Evolutionary conservation across 2,329 filamentous ascomycete genomes (phyloP).

Genomic region (Thielaviopsis populi): DNA sequence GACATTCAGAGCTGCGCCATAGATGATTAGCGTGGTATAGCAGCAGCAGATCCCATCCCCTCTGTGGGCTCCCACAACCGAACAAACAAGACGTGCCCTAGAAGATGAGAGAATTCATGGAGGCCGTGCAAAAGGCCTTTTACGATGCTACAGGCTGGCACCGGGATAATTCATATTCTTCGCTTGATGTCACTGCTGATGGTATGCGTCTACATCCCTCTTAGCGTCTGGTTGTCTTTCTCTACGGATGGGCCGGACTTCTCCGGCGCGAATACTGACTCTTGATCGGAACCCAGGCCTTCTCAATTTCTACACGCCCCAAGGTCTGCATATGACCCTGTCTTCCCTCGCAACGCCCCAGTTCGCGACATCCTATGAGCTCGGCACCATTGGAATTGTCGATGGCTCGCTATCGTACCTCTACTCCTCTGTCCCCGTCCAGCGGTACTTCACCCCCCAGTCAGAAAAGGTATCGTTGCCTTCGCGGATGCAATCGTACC

Average conservation of each 20-base stretch:
- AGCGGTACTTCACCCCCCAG: slow-evolving; percentile 45
- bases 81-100: slow-evolving; percentile 17
- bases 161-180: slow-evolving; percentile 79
- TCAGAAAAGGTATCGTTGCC: slow-evolving; percentile 65
- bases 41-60: background rate
- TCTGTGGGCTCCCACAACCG: background rate
- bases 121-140: slow-evolving; percentile 86
- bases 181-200: slow-evolving; percentile 68
- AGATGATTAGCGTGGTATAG: background rate
- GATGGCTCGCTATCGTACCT: slow-evolving; percentile 96
- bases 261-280: background rate
- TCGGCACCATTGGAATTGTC: slow-evolving; percentile 78
- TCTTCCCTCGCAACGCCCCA: slow-evolving; percentile 85
- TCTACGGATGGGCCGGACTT: background rate
- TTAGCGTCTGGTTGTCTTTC: background rate
- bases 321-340: slow-evolving; percentile 69
- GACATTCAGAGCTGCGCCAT: background rate
- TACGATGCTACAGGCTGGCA: slow-evolving; percentile 79
- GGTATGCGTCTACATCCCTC: slow-evolving; percentile 33
- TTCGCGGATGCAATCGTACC: slow-evolving; percentile 67
- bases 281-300: slow-evolving; percentile 40
- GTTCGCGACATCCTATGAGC: slow-evolving; percentile 85
- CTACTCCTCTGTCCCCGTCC: slow-evolving; percentile 73
- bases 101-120: slow-evolving; percentile 88
- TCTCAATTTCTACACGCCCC: slow-evolving; percentile 75